Evolutionary conservation across 257 asterid genomes (phyloP).

Genomic region (Solanum virginianum): DNA sequence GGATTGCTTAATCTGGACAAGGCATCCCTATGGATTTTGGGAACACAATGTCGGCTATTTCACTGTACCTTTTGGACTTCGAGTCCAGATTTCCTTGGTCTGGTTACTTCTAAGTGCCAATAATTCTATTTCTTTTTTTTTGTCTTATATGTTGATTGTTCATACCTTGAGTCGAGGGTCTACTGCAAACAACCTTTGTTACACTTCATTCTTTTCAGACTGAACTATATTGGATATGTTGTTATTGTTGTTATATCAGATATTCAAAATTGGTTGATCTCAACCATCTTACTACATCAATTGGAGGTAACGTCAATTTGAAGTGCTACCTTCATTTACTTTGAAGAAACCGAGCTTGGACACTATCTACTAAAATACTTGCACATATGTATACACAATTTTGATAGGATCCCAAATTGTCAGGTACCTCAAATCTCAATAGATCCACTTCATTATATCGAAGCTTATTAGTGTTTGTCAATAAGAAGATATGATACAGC

Average conservation of each 20-base stretch:
- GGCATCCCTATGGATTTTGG: conserved; percentile 30
- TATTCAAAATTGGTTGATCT: neutral
- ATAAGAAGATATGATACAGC: conserved; percentile 4
- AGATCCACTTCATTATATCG: conserved; percentile 17
- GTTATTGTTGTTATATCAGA: neutral
- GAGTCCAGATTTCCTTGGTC: conserved; percentile 15
- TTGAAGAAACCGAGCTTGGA: neutral
- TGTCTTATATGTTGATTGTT: too few relatives aligned
- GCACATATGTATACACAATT: too few relatives aligned
- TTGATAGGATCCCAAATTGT: neutral
- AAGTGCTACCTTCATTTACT: too few relatives aligned
- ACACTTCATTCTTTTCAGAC: too few relatives aligned
- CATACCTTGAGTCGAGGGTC: too few relatives aligned
- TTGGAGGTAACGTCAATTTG: neutral
- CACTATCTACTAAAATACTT: neutral
- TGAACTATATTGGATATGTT: neutral
- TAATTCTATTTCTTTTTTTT: neutral
- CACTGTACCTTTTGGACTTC: neutral
- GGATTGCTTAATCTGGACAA: conserved; percentile 31
- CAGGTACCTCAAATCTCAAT: conserved; percentile 29
- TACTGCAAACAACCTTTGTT: too few relatives aligned
- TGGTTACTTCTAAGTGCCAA: neutral
- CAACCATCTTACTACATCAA: neutral
- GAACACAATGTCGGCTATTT: conserved; percentile 23
- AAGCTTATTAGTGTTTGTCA: neutral